Evolutionary conservation across 768 basidiomycete genomes (phyloP).

Genomic region (Vishniacozyma victoriae): DNA sequence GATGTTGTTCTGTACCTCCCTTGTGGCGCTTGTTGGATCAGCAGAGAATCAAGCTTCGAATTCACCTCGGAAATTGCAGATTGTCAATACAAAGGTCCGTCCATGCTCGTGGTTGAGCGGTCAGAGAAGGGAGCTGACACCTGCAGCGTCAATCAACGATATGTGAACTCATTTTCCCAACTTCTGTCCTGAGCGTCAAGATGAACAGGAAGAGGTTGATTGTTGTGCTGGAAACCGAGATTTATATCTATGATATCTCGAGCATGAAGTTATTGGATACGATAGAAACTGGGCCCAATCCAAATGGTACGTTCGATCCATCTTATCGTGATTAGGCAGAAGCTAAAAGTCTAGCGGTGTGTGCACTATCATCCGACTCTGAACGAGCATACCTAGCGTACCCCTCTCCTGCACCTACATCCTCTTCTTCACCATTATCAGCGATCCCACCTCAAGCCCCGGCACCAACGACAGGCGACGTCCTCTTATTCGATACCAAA

Average conservation of each 20-base stretch:
- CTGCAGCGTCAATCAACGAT: conserved; percentile 90
- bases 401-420: conserved; percentile 85
- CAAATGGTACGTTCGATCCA: conserved; percentile 61
- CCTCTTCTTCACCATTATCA: conserved; percentile 56
- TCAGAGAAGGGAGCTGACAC: background rate
- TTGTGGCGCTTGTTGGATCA: conserved; percentile 93
- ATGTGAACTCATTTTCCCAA: conserved; percentile 95
- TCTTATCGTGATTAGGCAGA: background rate
- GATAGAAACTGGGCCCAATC: conserved; percentile 92
- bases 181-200: conserved; percentile 93
- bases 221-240: conserved; percentile 92
- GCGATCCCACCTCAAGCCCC: conserved; percentile 49
- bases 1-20: conserved; percentile 98
- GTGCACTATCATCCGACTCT: conserved; percentile 86
- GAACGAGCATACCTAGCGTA: conserved; percentile 94
- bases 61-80: conserved; percentile 88
- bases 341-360: conserved; percentile 61
- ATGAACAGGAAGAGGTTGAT: conserved; percentile 94
- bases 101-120: background rate
- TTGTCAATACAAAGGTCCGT: conserved; percentile 93
- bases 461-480: conserved; percentile 56
- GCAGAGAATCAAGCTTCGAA: conserved; percentile 78
- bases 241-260: conserved; percentile 97
- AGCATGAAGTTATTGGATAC: conserved; percentile 98
- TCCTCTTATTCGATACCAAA: conserved; percentile 89